Conservation (phyloP, 2,329 filamentous ascomycete species). For the Fusarium longipes region DNA sequence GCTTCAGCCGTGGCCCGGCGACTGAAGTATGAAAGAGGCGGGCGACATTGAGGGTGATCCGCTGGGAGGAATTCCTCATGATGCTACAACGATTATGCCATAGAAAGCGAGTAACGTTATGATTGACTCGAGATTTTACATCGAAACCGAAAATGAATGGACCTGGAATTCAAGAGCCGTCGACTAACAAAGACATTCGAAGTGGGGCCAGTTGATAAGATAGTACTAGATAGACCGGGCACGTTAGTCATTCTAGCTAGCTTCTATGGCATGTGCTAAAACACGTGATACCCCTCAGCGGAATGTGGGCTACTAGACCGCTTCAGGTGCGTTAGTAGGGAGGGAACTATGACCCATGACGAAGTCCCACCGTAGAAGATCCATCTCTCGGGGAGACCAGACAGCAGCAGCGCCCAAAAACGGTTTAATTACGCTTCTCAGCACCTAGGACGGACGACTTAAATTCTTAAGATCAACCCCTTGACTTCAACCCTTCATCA, state of each 20-base stretch:
- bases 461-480: constrained; percentile 36
- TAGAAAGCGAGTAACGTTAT: constrained; percentile 24
- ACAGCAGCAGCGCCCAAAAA: constrained; percentile 35
- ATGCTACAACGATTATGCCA: constrained; percentile 38
- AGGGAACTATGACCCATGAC: constrained; percentile 43
- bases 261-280: constrained; percentile 36
- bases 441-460: constrained; percentile 29
- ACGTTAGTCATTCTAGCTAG: constrained; percentile 31
- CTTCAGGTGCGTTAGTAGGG: constrained; percentile 34
- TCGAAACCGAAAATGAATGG: constrained; percentile 5
- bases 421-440: constrained; percentile 47
- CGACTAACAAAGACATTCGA: constrained; percentile 16
- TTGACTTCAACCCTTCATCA: constrained; percentile 28
- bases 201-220: constrained; percentile 27
- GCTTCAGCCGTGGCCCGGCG: constrained; percentile 43
- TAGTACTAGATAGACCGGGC: too few relatives aligned
- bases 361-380: constrained; percentile 44
- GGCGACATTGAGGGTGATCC: constrained; percentile 49
- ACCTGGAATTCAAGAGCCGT: constrained; percentile 2
- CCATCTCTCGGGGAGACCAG: constrained; percentile 47
- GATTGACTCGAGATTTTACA: background rate
- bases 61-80: constrained; percentile 51
- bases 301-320: constrained; percentile 40
- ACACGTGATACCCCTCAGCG: constrained; percentile 39
- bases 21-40: constrained; percentile 49